Evolutionary conservation across 805 yeast species (phyloP), one percentile per base, ranked within the genome.

Genomic region (Scheffersomyces stipitis): DNA sequence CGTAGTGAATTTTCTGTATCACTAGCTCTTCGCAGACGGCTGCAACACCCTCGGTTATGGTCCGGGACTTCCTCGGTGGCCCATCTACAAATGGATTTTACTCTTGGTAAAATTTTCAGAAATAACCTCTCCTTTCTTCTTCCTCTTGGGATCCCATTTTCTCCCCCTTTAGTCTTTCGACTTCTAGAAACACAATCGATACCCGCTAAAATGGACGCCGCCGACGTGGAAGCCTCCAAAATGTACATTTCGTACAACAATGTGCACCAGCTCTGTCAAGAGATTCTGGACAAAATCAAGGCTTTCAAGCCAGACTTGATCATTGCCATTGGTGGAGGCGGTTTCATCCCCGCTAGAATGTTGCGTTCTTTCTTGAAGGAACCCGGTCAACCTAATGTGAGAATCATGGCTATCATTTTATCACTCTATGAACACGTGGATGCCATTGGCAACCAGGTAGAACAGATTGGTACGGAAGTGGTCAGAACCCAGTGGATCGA

Each of bases 241-340:
- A 75, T 81, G 68, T 85, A 81, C 69, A 83, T 85, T 51, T 81
- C 88, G 37, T 85, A 85, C 74, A 84, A 85, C 64, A 83, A 84
- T 60, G 80, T 85, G 18, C 95, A 85, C 58, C 86, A 84, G 61
- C 65, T 81, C 48, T 80, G 86, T 61, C 85, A 80, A 54, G 64
- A 66, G 42, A 60, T 68, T 2, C 81, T 89, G 12, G 78, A 72
- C 38, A 76, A 73, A 45, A 76, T 85, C 59, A 80, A 79, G 60
- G 63, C 67, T 18, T 83, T 87, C 70, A 79, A 86, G 51, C 95
- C 96, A 27, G 95, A 90, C 62, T 74, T 87, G 41, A 86, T 90
- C 65, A 86, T 91, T 45, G 97, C 98, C 49, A 88, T 91, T 54
- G 99, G 96, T 56, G 96, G 96, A 52, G 96, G 99, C 59, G 99